These are phyloP conservation scores for Arachnomyces sp. DNA, from an alignment of 2,329 filamentous ascomycete species.

Conservation along the genomic window DNA sequence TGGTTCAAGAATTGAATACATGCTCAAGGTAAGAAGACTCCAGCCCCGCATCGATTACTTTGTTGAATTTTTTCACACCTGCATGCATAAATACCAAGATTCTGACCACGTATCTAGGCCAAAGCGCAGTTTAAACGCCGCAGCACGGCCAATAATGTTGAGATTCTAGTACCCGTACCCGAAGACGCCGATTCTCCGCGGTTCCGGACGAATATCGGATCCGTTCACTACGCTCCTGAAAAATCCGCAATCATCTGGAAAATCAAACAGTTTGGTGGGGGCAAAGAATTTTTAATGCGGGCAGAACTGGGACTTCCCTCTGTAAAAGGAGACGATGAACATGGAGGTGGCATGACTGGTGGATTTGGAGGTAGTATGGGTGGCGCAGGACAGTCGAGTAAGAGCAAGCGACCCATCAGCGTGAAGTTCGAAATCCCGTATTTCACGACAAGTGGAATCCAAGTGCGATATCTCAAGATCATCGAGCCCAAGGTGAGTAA, in stretches of 20 bases:
- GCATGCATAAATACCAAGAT: constrained; percentile 2
- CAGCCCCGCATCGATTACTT: background rate
- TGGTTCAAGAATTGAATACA: constrained; percentile 93
- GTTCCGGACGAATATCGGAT: constrained; percentile 95
- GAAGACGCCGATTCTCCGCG: constrained; percentile 94
- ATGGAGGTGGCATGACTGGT: constrained; percentile 93
- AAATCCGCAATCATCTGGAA: constrained; percentile 99
- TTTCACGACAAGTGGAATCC: constrained; percentile 98
- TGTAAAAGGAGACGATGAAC: constrained; percentile 90
- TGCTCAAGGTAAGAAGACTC: constrained; percentile 64
- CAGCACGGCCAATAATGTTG: constrained; percentile 96
- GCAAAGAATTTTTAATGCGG: constrained; percentile 97
- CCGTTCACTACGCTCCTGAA: constrained; percentile 94
- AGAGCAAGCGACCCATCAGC: constrained; percentile 92
- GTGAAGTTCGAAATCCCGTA: constrained; percentile 99
- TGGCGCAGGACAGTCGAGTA: constrained; percentile 65
- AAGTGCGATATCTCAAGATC: constrained; percentile 97
- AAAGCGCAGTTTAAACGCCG: constrained; percentile 96
- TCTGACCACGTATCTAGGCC: constrained; percentile 42
- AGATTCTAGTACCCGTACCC: constrained; percentile 93
- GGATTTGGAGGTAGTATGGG: constrained; percentile 97
- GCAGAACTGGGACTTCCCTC: constrained; percentile 90
- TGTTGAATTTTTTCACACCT: background rate
- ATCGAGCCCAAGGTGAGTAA: constrained; percentile 89
- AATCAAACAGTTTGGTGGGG: constrained; percentile 98